Conservation (phyloP, 192 early-diverging fungal species). For the Umbelopsis sp. region DNA sequence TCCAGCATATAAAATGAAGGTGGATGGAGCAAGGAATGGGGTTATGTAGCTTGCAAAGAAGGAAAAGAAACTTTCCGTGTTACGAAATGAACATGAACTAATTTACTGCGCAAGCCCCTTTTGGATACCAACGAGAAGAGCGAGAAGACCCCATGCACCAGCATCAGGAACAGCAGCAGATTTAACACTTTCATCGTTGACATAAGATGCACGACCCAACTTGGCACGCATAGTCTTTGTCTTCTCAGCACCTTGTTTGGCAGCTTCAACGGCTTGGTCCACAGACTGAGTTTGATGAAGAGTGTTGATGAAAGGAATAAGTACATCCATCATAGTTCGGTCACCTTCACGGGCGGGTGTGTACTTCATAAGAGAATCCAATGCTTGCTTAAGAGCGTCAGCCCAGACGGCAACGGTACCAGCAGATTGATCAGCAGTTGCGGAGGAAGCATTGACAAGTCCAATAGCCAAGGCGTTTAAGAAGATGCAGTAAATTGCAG, state of each 20-base stretch:
- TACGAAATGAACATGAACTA: neutral
- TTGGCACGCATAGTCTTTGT: conserved; percentile 61
- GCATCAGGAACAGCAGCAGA: conserved; percentile 49
- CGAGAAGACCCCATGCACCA: conserved; percentile 62
- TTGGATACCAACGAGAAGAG: conserved; percentile 54
- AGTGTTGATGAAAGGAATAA: conserved; percentile 65
- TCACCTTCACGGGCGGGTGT: conserved; percentile 72
- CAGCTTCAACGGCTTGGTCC: conserved; percentile 50
- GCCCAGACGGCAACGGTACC: conserved; percentile 47
- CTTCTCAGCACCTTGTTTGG: conserved; percentile 50
- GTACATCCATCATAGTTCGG: conserved; percentile 72
- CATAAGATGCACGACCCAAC: conserved; percentile 68
- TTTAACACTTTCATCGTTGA: conserved; percentile 43
- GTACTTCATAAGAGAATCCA: conserved; percentile 62
- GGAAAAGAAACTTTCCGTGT: neutral
- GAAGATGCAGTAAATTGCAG: conserved; percentile 79
- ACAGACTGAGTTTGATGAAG: conserved; percentile 39
- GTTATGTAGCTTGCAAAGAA: neutral
- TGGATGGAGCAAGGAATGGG: neutral
- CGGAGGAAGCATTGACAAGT: conserved; percentile 22
- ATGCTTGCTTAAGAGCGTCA: conserved; percentile 54
- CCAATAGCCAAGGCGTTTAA: conserved; percentile 63
- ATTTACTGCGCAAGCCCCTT: conserved; percentile 36
- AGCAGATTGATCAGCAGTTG: conserved; percentile 23
- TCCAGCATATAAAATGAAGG: neutral